Evolutionary conservation across 108 stramenopile species (phyloP).

Genomic region (Skeletonema marinoi): DNA sequence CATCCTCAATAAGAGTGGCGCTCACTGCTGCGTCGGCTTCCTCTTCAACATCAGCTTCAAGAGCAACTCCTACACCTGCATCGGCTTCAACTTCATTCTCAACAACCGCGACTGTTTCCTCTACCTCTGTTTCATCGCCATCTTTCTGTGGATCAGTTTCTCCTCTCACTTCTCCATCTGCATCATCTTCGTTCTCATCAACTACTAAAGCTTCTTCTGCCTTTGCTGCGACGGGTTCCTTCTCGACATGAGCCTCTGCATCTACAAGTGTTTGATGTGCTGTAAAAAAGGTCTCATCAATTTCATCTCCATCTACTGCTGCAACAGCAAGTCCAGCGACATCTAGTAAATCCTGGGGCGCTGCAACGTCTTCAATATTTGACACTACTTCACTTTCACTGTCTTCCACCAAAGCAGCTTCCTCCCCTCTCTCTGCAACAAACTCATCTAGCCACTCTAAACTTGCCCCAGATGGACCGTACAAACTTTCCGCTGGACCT

Average conservation of each 20-base stretch:
- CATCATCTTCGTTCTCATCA: background rate
- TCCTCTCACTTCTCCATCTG: no score
- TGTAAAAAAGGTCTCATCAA: background rate
- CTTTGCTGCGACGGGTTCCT: background rate
- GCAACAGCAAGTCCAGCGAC: background rate
- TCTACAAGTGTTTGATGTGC: background rate
- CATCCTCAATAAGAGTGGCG: background rate
- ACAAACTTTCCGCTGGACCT: constrained; percentile 65
- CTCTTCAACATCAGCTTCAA: no score
- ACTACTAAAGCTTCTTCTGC: background rate
- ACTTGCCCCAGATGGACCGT: constrained; percentile 71
- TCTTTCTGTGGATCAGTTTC: no score
- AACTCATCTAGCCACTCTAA: constrained; percentile 69
- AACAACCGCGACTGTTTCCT: no score
- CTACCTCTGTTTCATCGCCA: no score
- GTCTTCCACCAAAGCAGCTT: background rate
- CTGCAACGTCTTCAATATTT: background rate
- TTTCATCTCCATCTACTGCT: background rate
- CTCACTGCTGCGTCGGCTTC: no score
- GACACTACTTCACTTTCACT: background rate
- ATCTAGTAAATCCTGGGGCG: background rate
- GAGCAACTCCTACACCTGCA: no score
- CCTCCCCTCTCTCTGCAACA: constrained; percentile 50
- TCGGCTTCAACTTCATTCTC: no score
- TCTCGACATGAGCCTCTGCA: background rate